Evolutionary conservation across 768 basidiomycete species (phyloP).

Genomic region (Suillus alpinus): DNA sequence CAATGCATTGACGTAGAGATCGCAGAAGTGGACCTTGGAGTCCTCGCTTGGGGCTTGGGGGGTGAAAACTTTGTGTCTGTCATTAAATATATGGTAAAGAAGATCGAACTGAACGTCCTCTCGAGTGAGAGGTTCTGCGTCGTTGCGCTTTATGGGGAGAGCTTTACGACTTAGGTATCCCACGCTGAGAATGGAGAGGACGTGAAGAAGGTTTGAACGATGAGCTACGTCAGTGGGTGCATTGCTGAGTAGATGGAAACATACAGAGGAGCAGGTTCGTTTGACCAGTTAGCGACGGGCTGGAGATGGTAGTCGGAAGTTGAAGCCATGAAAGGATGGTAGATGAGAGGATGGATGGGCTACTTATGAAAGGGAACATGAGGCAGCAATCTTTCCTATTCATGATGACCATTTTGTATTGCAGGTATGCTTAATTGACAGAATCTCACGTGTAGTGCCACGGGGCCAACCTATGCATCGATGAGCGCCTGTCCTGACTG

Average conservation of each 20-base stretch:
- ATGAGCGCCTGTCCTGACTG: neutral
- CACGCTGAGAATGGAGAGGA: slow-evolving; percentile 33
- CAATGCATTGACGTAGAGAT: slow-evolving; percentile 80
- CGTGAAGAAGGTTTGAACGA: slow-evolving; percentile 6
- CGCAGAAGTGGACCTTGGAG: slow-evolving; percentile 67
- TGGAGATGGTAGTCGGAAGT: slow-evolving; percentile 33
- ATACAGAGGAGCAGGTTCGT: slow-evolving; percentile 54
- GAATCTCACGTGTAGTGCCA: slow-evolving; percentile 36
- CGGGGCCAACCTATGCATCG: neutral
- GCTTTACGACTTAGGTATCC: slow-evolving; percentile 61
- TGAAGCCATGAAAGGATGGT: slow-evolving; percentile 45
- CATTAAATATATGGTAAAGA: slow-evolving; percentile 74
- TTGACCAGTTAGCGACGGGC: slow-evolving; percentile 37
- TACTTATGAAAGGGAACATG: slow-evolving; percentile 20
- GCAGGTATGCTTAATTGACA: slow-evolving; percentile 16
- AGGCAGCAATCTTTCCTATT: slow-evolving; percentile 25
- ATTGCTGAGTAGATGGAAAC: slow-evolving; percentile 25
- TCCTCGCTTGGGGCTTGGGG: slow-evolving; percentile 50
- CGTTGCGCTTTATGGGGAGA: slow-evolving; percentile 76
- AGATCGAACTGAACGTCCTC: slow-evolving; percentile 88
- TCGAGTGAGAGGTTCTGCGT: slow-evolving; percentile 79
- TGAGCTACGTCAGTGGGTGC: slow-evolving; percentile 4
- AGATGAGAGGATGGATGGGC: slow-evolving; percentile 13
- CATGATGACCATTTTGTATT: slow-evolving; percentile 11
- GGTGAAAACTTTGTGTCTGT: slow-evolving; percentile 68